These are phyloP conservation scores for Aspergillus affinis DNA, from an alignment of 495 filamentous ascomycete genomes.

Conservation along the genomic window DNA sequence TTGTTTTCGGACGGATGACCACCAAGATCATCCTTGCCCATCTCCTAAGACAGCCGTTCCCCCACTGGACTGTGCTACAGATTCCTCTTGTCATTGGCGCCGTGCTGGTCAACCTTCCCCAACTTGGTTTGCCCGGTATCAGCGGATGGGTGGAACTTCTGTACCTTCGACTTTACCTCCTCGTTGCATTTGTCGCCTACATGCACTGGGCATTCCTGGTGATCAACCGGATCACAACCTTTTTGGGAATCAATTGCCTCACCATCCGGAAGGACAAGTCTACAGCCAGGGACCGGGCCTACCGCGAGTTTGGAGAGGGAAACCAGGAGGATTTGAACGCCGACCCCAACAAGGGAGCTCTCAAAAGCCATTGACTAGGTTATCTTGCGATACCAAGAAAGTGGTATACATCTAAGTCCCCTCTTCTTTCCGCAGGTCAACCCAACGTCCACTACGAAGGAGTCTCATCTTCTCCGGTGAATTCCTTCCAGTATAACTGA, in stretches of 20 bases:
- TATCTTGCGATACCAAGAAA: neutral
- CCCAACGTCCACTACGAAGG: neutral
- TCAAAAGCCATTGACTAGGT: conserved; percentile 19
- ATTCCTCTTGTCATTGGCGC: conserved; percentile 82
- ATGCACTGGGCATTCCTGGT: conserved; percentile 90
- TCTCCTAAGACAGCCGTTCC: conserved; percentile 88
- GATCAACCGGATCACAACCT: conserved; percentile 87
- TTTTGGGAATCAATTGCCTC: conserved; percentile 88
- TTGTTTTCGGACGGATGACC: conserved; percentile 99
- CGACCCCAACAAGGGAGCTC: conserved; percentile 18
- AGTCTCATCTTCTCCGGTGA: neutral
- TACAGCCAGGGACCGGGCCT: conserved; percentile 38
- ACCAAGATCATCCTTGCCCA: conserved; percentile 99
- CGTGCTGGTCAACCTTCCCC: conserved; percentile 77
- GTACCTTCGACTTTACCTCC: conserved; percentile 81
- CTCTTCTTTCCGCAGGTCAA: neutral
- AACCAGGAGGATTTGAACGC: conserved; percentile 6
- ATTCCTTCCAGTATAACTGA: neutral
- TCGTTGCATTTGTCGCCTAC: conserved; percentile 79
- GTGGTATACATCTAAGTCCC: neutral
- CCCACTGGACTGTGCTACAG: conserved; percentile 92
- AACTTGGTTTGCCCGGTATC: conserved; percentile 66
- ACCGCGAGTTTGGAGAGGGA: conserved; percentile 34
- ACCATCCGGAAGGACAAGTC: conserved; percentile 71
- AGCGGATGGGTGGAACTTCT: conserved; percentile 62